Evolutionary conservation across 345 rosid genomes (phyloP), one percentile per base, ranked within the genome.

Genomic region (Abelmoschus esculentus): DNA sequence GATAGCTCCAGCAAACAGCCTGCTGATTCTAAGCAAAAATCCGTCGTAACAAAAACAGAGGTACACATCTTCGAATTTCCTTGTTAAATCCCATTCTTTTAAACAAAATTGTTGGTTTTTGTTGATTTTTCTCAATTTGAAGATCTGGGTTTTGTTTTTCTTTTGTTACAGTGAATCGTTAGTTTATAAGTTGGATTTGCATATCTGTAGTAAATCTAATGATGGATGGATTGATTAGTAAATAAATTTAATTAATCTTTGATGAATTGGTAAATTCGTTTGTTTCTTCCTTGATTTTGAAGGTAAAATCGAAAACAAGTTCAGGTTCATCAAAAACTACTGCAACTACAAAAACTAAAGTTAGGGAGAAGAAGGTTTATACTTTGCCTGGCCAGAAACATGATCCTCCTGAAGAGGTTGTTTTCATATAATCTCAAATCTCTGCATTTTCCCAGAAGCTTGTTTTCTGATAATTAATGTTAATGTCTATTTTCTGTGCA

Each of bases 361-460:
- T 73, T 62, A 89, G 89, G 72, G 93, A 87, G 90, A 95, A 91
- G 90, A 95, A 90, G 77, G 93, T 90, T 65, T 95, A 68, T 81
- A 85, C 86, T 61, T 86, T 88, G 84, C 50, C 90, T 1, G 98
- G 99, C 69, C 99, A 95, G 76, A 95, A 83, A 62, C 85, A 44
- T 62, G 98, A 95, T 83, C 87, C 86, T 67, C 99, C 98, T 31
- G 93, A 87, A 83, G 96, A 90, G 99, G 97, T 91, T 76, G 47
- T 50, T 34, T 17, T 19, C 46, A 47, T 72, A 9, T 69, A 60
- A 8, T 36, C 50, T 61, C 8, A 9, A 28, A 57, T 71, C 50
- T 61, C 53, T 61, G 26, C 52, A 47, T 70, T 68, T 68, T 4
- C 40, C 55, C 13, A 12, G 13, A 61, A 47, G 49, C 22, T 31